Conservation (phyloP, 108 stramenopile genomes). For the Skeletonema tropicum region DNA sequence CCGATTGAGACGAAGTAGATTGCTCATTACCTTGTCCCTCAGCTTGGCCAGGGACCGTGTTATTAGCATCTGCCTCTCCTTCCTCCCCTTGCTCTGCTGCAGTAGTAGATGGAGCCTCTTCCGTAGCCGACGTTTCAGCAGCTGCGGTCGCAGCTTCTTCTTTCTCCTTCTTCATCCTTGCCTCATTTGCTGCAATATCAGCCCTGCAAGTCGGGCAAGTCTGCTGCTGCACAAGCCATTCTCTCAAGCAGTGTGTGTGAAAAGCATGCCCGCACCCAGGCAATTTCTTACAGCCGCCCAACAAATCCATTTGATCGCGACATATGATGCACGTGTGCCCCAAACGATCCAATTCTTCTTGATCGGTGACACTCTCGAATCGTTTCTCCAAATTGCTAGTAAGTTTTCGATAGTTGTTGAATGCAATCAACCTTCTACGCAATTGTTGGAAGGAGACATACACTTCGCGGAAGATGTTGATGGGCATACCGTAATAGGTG, state of each 20-base stretch:
- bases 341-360: conserved; percentile 86
- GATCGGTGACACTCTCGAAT: conserved; percentile 83
- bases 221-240: conserved; percentile 98
- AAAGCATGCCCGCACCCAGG: conserved; percentile 95
- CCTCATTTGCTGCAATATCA: conserved; percentile 86
- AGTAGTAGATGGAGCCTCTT: not conserved
- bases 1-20: not conserved
- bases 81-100: not conserved
- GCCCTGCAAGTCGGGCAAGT: conserved; percentile 96
- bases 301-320: conserved; percentile 94
- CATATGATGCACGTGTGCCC: conserved; percentile 97
- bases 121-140: conserved; percentile 12
- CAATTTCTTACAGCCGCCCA: conserved; percentile 80
- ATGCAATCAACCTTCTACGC: conserved; percentile 72
- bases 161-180: conserved; percentile 41
- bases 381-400: conserved; percentile 93
- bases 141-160: conserved; percentile 25
- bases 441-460: conserved; percentile 83
- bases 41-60: not conserved
- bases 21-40: not conserved
- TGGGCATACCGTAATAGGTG: conserved; percentile 93
- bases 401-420: conserved; percentile 87
- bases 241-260: conserved; percentile 88
- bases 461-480: conserved; percentile 96
- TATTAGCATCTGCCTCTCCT: not conserved